Base-by-base conservation (phyloP, 768 basidiomycete genomes). In the Cubamyces sp. region DNA sequence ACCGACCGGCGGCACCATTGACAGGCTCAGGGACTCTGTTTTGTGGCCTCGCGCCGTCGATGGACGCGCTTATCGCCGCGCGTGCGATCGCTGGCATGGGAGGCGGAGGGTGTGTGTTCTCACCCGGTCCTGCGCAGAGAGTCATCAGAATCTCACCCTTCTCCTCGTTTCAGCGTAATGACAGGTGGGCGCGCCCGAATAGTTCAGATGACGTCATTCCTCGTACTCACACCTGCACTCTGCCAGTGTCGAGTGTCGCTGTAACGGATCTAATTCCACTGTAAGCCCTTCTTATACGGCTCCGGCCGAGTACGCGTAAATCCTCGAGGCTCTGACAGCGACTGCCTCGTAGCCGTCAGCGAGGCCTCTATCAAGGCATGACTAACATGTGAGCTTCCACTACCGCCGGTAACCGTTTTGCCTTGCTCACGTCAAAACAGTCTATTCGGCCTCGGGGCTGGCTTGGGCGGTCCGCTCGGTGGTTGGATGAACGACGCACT, bases 281-380 rank as follows among this genome's bases (percentile, higher is more conserved):
- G 88, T 92, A 70, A 79, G 88, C 79, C 50, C 48, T 23, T 23
- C 51, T 54, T 56, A 28, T 52, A 30, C 60, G 41, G 67, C 18
- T 26, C 40, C 30, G 37, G 11, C 34, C 42, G 34, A 34, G 34
- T 34, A 34, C 34, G 23, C 39, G 49, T 46, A 39, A 23, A 41
- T 66, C 41, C 21, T 61, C 30, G 26, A 19, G 5, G 46, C 45
- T 64, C 50, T 49, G n/a, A 42, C 19, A 48, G 39, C 54, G 18
- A 26, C 28, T 26, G 23, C 42, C 50, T 28, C 49, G 37, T 69
- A 94, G 92, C 68, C 89, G 90, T 71, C 87, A 92, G 63, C 83
- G 96, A 55, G 96, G 94, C 2, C 75, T 96, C 9, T 96, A 94
- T 70, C 96, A 98, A 74, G 95, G 95, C 58, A 82, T 94, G 80